Evolutionary conservation across 1,284 basidiomycete species (phyloP), one percentile per base, ranked within the genome.

Genomic region (Cerioporus squamosus): DNA sequence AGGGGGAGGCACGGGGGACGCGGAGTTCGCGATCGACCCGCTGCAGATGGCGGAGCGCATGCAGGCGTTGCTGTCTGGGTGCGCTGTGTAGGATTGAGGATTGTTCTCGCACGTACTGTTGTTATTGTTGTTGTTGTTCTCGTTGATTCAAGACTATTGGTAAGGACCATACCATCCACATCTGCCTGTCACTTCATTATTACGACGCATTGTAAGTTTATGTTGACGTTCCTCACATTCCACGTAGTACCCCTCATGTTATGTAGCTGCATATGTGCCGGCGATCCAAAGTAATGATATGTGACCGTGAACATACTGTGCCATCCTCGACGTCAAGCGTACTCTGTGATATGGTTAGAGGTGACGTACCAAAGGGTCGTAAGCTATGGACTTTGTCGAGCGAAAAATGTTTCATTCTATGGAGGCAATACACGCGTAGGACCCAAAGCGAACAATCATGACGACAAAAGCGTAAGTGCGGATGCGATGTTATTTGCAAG

Each of bases 21-120:
- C 47, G 46, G 45, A 58, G 51, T 58, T 58, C 40, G 62, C 62
- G 42, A 59, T 64, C 22, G 59, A 64, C 52, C 51, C 62, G 17
- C 18, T 56, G 44, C 61, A 59, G 49, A 39, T 64, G 29, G 62
- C 62, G 38, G 62, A 64, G 52, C 54, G 55, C 42, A 45, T 59
- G 39, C 62, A 61, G 49, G 47, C 54, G 43, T 42, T 64, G 24
- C 44, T 64, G 42, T 64, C 62, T 2, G 62, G 62, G 0, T 64
- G 57, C 43, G 62, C 62, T 18, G 43, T 63, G 26, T 63, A 55
- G n/a, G 20, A 12, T 23, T 10, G 29, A 29, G 29, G 29, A 29
- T 29, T n/a, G 29, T 29, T 7, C 29, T 18, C 20, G 10, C 8
- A 14, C 7, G 17, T 43, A 5, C 15, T 3, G 12, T 10, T 20